Evolutionary conservation across 495 filamentous ascomycete species (phyloP), one percentile per base, ranked within the genome.

Genomic region (Lasiosphaeria ovina): DNA sequence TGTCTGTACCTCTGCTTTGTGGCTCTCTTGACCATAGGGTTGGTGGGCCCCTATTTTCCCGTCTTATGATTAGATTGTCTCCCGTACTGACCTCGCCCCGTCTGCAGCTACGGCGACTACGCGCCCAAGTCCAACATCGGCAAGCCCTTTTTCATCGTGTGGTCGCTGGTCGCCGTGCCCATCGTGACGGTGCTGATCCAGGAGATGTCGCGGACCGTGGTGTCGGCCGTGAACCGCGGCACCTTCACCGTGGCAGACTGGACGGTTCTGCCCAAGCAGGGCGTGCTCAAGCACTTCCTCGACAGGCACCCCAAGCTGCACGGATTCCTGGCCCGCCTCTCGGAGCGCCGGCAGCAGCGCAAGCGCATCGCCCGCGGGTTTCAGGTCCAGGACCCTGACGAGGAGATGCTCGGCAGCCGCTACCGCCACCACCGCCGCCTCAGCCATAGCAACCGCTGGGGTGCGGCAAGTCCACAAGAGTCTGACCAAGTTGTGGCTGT

Each of bases 131-230:
- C 81, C 57, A 90, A 89, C 65, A 77, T 85, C 10, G 88, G 88
- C 4, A 89, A 86, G 64, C 77, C 87, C 0, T 90, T 92, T 68
- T 93, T 93, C 71, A 82, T 95, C 6, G 78, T 92, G 55, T 95
- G 91, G 91, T 87, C 86, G 14, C 73, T 93, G 3, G 76, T 92
- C 16, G 89, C 90, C 10, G 81, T 93, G 0, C 90, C 90, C 1
- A 82, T 86, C 14, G 80, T 92, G 65, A 93, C 90, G 0, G 85
- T 90, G 44, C 79, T 93, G 12, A 86, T 93, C 53, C 85, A 82
- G 45, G 85, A 87, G 60, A 87, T 93, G 80, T 81, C 83, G 17
- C 80, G 83, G 58, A 90, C 85, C 0, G 80, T 92, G 48, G 79
- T 92, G 58, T 78, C 81, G 33, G 77, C 74, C 9, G 78, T 91